phyloP scores from a whole-genome alignment of 2,329 filamentous ascomycete species.

The Alternaria metachromatica region DNA sequence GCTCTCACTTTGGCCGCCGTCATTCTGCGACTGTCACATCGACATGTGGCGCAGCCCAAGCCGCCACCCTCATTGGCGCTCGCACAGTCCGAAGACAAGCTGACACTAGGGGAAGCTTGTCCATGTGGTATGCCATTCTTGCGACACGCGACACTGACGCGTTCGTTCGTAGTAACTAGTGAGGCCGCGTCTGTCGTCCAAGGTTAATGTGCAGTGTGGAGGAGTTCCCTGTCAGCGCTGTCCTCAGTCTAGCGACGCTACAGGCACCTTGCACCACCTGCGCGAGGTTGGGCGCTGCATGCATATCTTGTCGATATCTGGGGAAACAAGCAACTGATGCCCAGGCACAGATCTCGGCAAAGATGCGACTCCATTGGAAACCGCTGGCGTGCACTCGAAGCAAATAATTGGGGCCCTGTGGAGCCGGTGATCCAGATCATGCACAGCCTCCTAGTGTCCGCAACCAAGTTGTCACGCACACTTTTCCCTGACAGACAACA shows the following conservation, averaged over 20 bases:
- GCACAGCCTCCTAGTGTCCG: conserved; percentile 20
- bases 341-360: background rate
- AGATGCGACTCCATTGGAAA: conserved; percentile 25
- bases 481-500: conserved; percentile 3
- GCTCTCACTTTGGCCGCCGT: background rate
- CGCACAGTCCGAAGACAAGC: background rate
- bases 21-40: background rate
- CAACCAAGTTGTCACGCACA: conserved; percentile 9
- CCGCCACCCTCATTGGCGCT: background rate
- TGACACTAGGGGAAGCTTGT: background rate
- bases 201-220: background rate
- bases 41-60: background rate
- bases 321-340: conserved; percentile 17
- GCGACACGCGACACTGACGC: background rate
- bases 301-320: background rate
- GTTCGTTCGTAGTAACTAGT: background rate
- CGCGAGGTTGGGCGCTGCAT: background rate
- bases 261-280: background rate
- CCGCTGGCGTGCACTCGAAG: background rate
- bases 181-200: background rate
- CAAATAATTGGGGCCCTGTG: conserved; percentile 10
- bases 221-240: background rate
- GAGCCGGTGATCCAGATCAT: conserved; percentile 16
- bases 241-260: background rate
- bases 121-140: background rate